A percentile compares a stretch with the other conserved stretches of the same genome.
Evolutionary conservation across 768 basidiomycete genomes (phyloP).

Genomic region (Xerocomus spinulosus): DNA sequence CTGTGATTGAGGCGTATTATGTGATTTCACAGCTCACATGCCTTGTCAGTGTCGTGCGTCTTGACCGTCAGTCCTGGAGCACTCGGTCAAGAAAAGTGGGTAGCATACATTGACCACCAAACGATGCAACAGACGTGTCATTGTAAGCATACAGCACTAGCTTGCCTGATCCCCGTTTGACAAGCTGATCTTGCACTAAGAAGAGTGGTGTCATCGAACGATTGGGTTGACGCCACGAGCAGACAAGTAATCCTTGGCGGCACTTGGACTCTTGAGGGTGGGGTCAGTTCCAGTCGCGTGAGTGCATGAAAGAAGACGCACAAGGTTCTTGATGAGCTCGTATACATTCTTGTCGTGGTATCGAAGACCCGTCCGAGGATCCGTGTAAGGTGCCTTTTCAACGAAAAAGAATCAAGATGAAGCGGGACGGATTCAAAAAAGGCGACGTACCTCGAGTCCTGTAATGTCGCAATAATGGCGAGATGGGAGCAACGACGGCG

Average conservation of each 20-base stretch:
- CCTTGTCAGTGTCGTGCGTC: no score
- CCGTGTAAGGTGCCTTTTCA: conserved; percentile 72
- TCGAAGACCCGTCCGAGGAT: conserved; percentile 73
- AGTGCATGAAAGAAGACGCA: conserved; percentile 26
- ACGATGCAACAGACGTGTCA: no score
- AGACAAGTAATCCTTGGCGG: conserved; percentile 73
- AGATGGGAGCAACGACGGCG: conserved; percentile 74
- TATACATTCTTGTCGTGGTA: conserved; percentile 89
- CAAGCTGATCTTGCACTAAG: no score
- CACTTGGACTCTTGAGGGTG: conserved; percentile 50
- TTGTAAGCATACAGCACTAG: no score
- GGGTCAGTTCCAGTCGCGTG: no score
- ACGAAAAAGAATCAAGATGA: neutral
- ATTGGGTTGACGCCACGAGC: conserved; percentile 49
- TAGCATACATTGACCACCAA: no score
- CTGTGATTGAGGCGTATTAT: no score
- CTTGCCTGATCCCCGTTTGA: no score
- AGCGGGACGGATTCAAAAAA: neutral
- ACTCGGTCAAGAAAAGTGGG: no score
- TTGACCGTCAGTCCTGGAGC: no score
- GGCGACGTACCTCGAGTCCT: conserved; percentile 58
- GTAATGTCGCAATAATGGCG: conserved; percentile 84
- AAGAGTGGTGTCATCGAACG: conserved; percentile 44
- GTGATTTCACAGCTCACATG: no score
- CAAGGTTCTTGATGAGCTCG: conserved; percentile 72